Evolutionary conservation across 2,329 filamentous ascomycete genomes (phyloP), one percentile per base, ranked within the genome.

Genomic region (Colletotrichum sp.): DNA sequence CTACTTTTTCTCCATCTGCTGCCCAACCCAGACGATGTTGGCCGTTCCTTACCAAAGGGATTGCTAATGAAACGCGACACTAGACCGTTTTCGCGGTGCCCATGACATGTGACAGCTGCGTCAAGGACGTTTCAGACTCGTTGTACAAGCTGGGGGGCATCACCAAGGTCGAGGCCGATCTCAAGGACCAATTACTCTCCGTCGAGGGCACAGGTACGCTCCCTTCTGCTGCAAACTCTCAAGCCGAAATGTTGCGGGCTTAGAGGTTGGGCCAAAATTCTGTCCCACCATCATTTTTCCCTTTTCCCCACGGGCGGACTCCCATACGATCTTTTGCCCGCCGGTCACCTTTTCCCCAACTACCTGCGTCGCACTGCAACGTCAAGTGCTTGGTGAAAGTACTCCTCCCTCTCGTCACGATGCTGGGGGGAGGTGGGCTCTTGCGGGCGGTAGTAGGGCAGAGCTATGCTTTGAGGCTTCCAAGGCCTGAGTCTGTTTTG

Each of bases 81-180:
- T 80, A 99, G 94, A 98, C 96, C 77, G 94, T 96, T 79, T 99
- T 99, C 85, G 96, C 96, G 78, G 97, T 99, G 80, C 96, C 96
- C 71, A 93, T 99, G 89, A 95, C 93, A 86, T 99, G 97, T 88
- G 94, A 98, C 81, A 89, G 91, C 82, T 99, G 97, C 88, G 92
- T 98, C 84, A 94, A 96, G 85, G 93, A 95, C 81, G 93, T 99
- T 83, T 95, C 95, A 81, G 91, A 91, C 78, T 93, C 95, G 64
- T 88, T 99, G 67, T 91, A 94, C 84, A 92, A 94, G 82, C 87
- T 99, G 59, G 89, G 92, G 81, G 96, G 96, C 57, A 95, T 99
- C 83, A 91, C 90, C 81, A 96, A 95, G 81, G 93, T 99, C 70
- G 92, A 96, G 77, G 95, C 93, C 79, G 94, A 95, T 83, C 89